These are phyloP conservation scores for Boletus sp. DNA, from an alignment of 1,284 basidiomycete species.

Conservation along the genomic window DNA sequence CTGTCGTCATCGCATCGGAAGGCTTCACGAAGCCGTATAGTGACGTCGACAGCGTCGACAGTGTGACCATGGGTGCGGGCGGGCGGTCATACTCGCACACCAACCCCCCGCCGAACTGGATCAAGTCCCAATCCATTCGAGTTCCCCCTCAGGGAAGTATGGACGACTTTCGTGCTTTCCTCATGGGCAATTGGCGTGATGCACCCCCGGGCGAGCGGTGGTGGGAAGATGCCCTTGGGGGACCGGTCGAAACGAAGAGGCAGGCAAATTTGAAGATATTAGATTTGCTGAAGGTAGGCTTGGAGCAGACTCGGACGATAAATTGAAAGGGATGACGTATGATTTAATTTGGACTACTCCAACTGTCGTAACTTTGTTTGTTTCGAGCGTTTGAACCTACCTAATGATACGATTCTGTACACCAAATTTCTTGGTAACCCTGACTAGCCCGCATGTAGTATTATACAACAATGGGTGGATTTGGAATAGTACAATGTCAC, in stretches of 20 bases:
- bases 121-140: slow-evolving; percentile 38
- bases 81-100: slow-evolving; percentile 35
- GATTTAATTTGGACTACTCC: no score
- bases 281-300: slow-evolving; percentile 39
- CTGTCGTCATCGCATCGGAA: slow-evolving; percentile 50
- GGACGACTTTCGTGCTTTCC: slow-evolving; percentile 41
- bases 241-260: slow-evolving; percentile 45
- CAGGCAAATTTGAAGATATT: slow-evolving; percentile 41
- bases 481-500: not conserved
- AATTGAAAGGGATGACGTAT: not conserved
- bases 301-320: slow-evolving; percentile 35
- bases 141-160: slow-evolving; percentile 37
- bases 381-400: no score
- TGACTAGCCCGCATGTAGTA: not conserved
- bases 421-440: no score
- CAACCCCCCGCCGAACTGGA: slow-evolving; percentile 55
- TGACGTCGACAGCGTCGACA: not conserved
- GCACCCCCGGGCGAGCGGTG: slow-evolving; percentile 52
- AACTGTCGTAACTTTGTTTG: no score
- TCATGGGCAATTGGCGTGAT: slow-evolving; percentile 54
- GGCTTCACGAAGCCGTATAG: slow-evolving; percentile 42
- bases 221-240: slow-evolving; percentile 60
- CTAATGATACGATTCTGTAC: no score
- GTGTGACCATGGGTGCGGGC: no score
- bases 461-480: not conserved